Base-by-base conservation (phyloP, 176 grass and related monocot species). In the Echinochloa phyllopogon region DNA sequence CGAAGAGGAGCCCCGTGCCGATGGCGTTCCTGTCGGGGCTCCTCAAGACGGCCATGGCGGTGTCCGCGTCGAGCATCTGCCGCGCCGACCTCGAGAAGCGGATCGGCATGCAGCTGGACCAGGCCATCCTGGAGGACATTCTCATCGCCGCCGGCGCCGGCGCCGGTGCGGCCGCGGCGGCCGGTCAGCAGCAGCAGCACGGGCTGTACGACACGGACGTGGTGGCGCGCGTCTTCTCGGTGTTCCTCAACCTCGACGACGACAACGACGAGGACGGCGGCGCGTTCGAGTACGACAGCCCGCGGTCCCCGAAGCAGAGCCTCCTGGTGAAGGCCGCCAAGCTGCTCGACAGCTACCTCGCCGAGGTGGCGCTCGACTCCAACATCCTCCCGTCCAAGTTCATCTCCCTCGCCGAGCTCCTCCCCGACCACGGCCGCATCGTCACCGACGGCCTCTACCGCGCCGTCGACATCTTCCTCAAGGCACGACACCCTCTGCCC, bases 391-490 rank as follows among this genome's bases (percentile, higher is more conserved):
- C 93, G 0, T 80, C 91, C 39, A 98, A 98, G 84, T 94, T 95
- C 79, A 98, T 95, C 79, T 91, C 93, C 43, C 87, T 98, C 72
- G 74, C 89, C 24, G 96, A 98, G 91, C 75, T 95, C 15, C 90
- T 98, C 51, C 93, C 96, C 3, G 91, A 98, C 83, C 91, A 98
- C 83, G 91, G 91, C 25, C 96, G 96, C 71, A 63, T 95, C 41
- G 91, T 98, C 75, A 94, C 89, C 64, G 96, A 98, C 64, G 93
- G 96, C 7, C 84, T 98, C 47, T 98, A 98, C 63, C 86, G 96
- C 89, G 89, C 96, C 51, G 96, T 92, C 55, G 96, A 98, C 81
- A 95, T 98, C 86, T 98, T 95, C 82, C 88, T 98, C 29, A 98
- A 98, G 95, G 96, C 86, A 81, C 2, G 55, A 2, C 37, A 48